These are phyloP conservation scores for Aspergillus uvarum DNA, from an alignment of 2,329 filamentous ascomycete genomes.

Conservation along the genomic window DNA sequence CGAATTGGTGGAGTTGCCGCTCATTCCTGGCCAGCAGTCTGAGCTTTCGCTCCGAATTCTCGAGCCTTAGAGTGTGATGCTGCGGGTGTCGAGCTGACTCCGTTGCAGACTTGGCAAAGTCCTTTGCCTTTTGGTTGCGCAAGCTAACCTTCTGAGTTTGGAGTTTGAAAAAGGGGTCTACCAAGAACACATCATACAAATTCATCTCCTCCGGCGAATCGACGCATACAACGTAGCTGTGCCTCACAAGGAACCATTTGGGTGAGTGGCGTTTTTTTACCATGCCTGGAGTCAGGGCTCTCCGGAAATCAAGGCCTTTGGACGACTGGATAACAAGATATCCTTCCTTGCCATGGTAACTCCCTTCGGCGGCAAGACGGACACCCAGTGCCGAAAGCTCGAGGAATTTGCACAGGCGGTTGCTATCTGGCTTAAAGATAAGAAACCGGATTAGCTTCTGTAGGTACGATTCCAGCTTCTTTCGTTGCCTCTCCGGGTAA, in stretches of 20 bases:
- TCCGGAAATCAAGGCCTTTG: slow-evolving; percentile 82
- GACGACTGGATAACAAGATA: slow-evolving; percentile 88
- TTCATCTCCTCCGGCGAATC: slow-evolving; percentile 98
- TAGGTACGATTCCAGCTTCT: slow-evolving; percentile 83
- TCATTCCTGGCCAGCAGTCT: slow-evolving; percentile 91
- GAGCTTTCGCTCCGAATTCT: slow-evolving; percentile 88
- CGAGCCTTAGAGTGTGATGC: slow-evolving; percentile 83
- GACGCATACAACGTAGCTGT: slow-evolving; percentile 97
- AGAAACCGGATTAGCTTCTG: slow-evolving; percentile 94
- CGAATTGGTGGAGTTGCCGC: slow-evolving; percentile 83
- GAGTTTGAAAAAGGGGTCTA: slow-evolving; percentile 83
- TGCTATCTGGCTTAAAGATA: slow-evolving; percentile 95
- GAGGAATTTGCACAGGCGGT: slow-evolving; percentile 90
- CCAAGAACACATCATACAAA: slow-evolving; percentile 97
- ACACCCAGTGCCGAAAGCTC: slow-evolving; percentile 93
- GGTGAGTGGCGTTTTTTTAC: slow-evolving; percentile 80
- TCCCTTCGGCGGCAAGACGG: slow-evolving; percentile 88
- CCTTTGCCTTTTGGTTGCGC: slow-evolving; percentile 52
- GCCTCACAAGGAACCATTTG: slow-evolving; percentile 97
- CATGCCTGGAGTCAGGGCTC: slow-evolving; percentile 73
- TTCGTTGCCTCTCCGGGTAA: slow-evolving; percentile 79
- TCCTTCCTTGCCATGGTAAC: slow-evolving; percentile 97
- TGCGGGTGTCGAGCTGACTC: slow-evolving; percentile 61
- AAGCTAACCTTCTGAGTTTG: slow-evolving; percentile 66
- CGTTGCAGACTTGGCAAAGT: slow-evolving; percentile 65